Evolutionary conservation across 257 asterid species (phyloP).

Genomic region (Ophiorrhiza pumila): DNA sequence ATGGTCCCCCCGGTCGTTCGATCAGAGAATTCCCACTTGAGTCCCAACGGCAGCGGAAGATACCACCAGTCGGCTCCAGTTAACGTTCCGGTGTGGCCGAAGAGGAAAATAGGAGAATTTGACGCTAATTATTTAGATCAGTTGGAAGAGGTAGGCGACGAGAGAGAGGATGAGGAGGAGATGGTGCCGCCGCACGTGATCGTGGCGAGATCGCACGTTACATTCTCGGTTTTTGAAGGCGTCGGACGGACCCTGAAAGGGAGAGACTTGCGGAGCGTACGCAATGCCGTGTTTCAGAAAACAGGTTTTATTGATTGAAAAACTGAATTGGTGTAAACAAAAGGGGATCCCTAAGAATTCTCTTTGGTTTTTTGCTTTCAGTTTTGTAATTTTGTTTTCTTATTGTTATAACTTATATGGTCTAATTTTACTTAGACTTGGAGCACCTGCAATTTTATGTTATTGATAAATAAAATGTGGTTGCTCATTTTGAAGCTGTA

Average conservation of each 20-base stretch:
- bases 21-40: constrained; percentile 31
- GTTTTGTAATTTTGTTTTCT: background rate
- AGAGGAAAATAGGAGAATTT: constrained; percentile 17
- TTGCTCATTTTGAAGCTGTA: constrained; percentile 9
- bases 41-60: constrained; percentile 19
- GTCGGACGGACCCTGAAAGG: constrained; percentile 89
- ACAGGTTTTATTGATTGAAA: constrained; percentile 82
- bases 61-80: constrained; percentile 83
- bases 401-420: background rate
- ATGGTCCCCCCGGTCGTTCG: constrained; percentile 30
- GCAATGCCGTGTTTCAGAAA: constrained; percentile 83
- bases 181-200: constrained; percentile 97
- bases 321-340: background rate
- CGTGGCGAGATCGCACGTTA: constrained; percentile 83
- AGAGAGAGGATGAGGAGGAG: constrained; percentile 38
- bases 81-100: constrained; percentile 70
- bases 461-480: constrained; percentile 5
- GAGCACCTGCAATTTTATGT: background rate
- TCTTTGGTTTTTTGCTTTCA: background rate
- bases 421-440: background rate
- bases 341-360: background rate
- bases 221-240: constrained; percentile 88
- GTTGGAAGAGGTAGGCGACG: constrained; percentile 48
- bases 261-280: constrained; percentile 71
- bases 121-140: constrained; percentile 20